These are phyloP conservation scores for Peltaster fructicola DNA, from an alignment of 2,329 filamentous ascomycete species.

Conservation along the genomic window DNA sequence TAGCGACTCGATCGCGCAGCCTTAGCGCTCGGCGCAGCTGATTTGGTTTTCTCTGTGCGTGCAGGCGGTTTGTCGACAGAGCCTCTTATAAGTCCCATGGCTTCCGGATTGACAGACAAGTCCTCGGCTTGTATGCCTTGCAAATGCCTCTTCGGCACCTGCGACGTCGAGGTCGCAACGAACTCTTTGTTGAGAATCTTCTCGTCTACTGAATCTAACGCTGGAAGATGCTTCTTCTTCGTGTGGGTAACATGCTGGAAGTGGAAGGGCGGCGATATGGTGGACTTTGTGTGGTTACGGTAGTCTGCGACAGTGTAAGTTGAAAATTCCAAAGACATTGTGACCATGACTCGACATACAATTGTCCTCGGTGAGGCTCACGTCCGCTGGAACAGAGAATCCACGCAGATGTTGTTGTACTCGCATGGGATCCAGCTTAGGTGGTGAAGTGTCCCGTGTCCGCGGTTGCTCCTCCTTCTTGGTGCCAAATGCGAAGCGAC, in stretches of 20 bases:
- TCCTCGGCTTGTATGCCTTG: slow-evolving; percentile 36
- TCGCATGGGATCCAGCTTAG: too few relatives aligned
- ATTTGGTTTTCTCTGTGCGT: slow-evolving; percentile 1
- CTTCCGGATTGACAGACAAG: slow-evolving; percentile 13
- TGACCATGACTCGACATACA: too few relatives aligned
- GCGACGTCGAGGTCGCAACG: slow-evolving; percentile 34
- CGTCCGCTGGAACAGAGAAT: too few relatives aligned
- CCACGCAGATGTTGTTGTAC: too few relatives aligned
- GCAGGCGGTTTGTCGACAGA: slow-evolving; percentile 6
- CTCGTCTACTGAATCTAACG: slow-evolving; percentile 32
- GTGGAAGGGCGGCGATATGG: slow-evolving; percentile 45
- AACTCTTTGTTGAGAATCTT: slow-evolving; percentile 36
- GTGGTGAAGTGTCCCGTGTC: too few relatives aligned
- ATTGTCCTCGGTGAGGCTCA: too few relatives aligned
- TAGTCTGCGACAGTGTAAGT: slow-evolving; percentile 9
- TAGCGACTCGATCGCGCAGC: not conserved
- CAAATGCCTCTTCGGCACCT: slow-evolving; percentile 30
- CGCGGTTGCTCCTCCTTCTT: too few relatives aligned
- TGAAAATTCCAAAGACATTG: not conserved
- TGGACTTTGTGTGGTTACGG: slow-evolving; percentile 22
- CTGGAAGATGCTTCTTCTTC: slow-evolving; percentile 35
- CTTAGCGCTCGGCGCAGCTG: not conserved
- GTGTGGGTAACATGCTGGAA: slow-evolving; percentile 48
- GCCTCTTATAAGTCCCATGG: slow-evolving; percentile 3
- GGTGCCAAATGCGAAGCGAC: too few relatives aligned